Evolutionary conservation across 768 basidiomycete genomes (phyloP).

Genomic region (Paxillus involutus): DNA sequence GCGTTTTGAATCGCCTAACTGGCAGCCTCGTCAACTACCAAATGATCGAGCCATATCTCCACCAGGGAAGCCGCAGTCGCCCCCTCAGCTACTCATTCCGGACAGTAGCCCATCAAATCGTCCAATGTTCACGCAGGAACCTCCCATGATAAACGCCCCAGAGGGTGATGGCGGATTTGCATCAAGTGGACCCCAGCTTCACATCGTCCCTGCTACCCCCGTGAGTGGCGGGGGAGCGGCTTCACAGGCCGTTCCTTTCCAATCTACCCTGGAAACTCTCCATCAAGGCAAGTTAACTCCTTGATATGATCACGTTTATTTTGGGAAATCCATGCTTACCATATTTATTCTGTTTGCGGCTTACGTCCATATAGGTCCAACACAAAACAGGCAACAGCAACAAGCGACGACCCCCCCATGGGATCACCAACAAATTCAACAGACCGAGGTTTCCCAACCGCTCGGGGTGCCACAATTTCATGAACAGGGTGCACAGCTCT

Average conservation of each 20-base stretch:
- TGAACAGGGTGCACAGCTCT: slow-evolving; percentile 31
- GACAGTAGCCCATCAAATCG: slow-evolving; percentile 45
- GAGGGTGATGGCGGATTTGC: slow-evolving; percentile 51
- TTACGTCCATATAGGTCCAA: slow-evolving; percentile 31
- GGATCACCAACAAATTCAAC: slow-evolving; percentile 38
- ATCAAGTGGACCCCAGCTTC: slow-evolving; percentile 58
- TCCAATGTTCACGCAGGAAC: slow-evolving; percentile 38
- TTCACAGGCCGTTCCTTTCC: slow-evolving; percentile 50
- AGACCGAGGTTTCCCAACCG: slow-evolving; percentile 28
- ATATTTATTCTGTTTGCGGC: slow-evolving; percentile 22
- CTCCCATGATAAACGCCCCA: slow-evolving; percentile 61
- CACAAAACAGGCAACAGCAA: slow-evolving; percentile 34
- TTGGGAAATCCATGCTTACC: slow-evolving; percentile 31
- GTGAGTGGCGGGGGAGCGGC: slow-evolving; percentile 59
- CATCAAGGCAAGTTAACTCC: slow-evolving; percentile 49
- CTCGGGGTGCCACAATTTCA: slow-evolving; percentile 31
- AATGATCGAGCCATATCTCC: slow-evolving; percentile 37
- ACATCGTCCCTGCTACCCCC: slow-evolving; percentile 84
- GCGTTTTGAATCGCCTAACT: slow-evolving; percentile 64
- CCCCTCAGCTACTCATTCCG: slow-evolving; percentile 59
- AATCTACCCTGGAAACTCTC: slow-evolving; percentile 47
- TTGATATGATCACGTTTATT: slow-evolving; percentile 32
- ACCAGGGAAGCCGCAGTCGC: slow-evolving; percentile 60
- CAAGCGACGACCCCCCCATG: slow-evolving; percentile 33
- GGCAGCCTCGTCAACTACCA: slow-evolving; percentile 50